Evolutionary conservation across 148 eudicot genomes (phyloP).

Genomic region (Hydrangea macrophylla): DNA sequence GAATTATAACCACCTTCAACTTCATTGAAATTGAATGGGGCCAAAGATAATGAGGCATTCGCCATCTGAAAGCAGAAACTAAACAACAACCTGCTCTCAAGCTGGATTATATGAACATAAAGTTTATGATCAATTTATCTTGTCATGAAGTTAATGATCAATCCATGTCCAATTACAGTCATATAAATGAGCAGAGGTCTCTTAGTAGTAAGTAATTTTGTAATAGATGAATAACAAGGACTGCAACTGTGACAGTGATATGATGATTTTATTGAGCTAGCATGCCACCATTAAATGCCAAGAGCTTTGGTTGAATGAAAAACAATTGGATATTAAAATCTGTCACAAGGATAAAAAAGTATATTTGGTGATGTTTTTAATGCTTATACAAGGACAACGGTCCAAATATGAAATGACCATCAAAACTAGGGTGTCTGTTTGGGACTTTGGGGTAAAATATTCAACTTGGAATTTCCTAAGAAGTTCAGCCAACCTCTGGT

Average conservation of each 20-base stretch:
- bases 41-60: background rate
- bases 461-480: conserved; percentile 1
- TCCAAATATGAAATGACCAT: no score
- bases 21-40: background rate
- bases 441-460: background rate
- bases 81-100: background rate
- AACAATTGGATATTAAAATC: background rate
- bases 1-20: background rate
- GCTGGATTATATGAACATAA: no score
- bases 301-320: background rate
- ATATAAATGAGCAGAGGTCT: background rate
- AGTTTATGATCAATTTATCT: background rate
- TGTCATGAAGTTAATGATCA: no score
- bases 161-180: background rate
- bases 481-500: background rate
- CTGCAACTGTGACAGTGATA: background rate
- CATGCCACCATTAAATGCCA: background rate
- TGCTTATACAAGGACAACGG: background rate
- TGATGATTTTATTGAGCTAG: background rate
- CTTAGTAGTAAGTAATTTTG: no score
- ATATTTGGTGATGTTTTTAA: background rate
- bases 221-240: background rate
- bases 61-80: conserved; percentile 5
- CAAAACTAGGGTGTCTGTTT: background rate
- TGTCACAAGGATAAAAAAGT: background rate